Conservation (phyloP, 164 flowering plant species). For the Berberis vulgaris region DNA sequence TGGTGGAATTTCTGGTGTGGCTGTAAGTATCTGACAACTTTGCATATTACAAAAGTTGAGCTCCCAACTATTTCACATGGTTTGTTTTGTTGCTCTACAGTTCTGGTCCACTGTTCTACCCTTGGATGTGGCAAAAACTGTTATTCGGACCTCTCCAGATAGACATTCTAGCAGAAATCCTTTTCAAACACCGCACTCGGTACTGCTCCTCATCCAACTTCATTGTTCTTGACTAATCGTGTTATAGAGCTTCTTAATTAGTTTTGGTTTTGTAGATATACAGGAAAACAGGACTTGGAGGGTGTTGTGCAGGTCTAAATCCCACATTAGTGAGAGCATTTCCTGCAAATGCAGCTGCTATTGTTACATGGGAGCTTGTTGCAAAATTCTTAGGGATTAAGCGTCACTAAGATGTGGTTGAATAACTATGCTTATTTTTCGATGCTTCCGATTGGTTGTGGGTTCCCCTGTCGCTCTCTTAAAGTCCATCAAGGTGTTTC, state of each 20-base stretch:
- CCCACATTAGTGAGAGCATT: conserved; percentile 82
- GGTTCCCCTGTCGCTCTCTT: too few relatives aligned
- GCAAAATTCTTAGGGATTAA: conserved; percentile 56
- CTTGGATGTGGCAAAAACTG: conserved; percentile 81
- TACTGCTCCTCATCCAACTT: too few relatives aligned
- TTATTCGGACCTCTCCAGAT: conserved; percentile 66
- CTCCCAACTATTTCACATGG: conserved; percentile 3
- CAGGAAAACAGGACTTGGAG: conserved; percentile 54
- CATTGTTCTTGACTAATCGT: too few relatives aligned
- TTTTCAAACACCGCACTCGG: conserved; percentile 44
- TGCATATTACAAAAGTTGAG: neutral
- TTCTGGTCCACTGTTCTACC: conserved; percentile 83
- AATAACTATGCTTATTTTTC: too few relatives aligned
- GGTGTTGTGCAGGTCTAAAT: conserved; percentile 79
- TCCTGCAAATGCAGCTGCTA: conserved; percentile 97
- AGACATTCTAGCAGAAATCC: conserved; percentile 50
- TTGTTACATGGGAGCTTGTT: conserved; percentile 82
- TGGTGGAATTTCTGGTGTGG: conserved; percentile 87
- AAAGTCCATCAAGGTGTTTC: too few relatives aligned
- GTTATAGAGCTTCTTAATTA: conserved; percentile 1
- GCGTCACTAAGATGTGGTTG: conserved; percentile 21
- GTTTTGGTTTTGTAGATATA: conserved; percentile 45
- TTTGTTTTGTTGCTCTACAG: conserved; percentile 24
- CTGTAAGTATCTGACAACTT: conserved; percentile 41
- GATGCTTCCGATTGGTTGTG: too few relatives aligned